phyloP scores from a whole-genome alignment of 2,329 filamentous ascomycete genomes.

The Fusarium tanahbumbuense region DNA sequence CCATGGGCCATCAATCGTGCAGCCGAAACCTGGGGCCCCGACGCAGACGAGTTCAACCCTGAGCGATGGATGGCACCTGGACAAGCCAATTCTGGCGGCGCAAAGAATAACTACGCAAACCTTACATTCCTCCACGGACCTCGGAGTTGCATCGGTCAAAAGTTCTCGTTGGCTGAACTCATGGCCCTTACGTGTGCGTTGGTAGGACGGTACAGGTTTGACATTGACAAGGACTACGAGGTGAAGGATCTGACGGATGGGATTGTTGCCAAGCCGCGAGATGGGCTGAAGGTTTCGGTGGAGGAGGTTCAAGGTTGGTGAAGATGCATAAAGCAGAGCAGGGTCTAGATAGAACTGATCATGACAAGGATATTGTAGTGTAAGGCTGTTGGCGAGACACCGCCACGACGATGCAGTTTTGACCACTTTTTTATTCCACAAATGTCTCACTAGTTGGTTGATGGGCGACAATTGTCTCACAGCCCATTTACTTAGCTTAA shows the following conservation, averaged over 20 bases:
- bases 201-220: slow-evolving; percentile 31
- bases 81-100: slow-evolving; percentile 67
- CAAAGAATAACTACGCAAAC: slow-evolving; percentile 75
- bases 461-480: background rate
- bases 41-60: slow-evolving; percentile 52
- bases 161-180: slow-evolving; percentile 37
- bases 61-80: slow-evolving; percentile 51
- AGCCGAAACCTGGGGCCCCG: slow-evolving; percentile 51
- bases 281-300: slow-evolving; percentile 20
- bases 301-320: slow-evolving; percentile 26
- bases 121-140: slow-evolving; percentile 78
- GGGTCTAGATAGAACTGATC: background rate
- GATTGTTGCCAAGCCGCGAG: slow-evolving; percentile 33
- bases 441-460: background rate
- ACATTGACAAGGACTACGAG: slow-evolving; percentile 31
- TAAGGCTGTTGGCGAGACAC: background rate
- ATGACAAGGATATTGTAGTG: background rate
- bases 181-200: slow-evolving; percentile 38
- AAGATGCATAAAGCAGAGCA: background rate
- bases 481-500: background rate
- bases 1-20: slow-evolving; percentile 49
- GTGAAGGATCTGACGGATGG: slow-evolving; percentile 37
- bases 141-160: slow-evolving; percentile 47
- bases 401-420: background rate
- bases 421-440: background rate